Evolutionary conservation across 257 asterid genomes (phyloP).

Genomic region (Fraxinus quadrangulata): DNA sequence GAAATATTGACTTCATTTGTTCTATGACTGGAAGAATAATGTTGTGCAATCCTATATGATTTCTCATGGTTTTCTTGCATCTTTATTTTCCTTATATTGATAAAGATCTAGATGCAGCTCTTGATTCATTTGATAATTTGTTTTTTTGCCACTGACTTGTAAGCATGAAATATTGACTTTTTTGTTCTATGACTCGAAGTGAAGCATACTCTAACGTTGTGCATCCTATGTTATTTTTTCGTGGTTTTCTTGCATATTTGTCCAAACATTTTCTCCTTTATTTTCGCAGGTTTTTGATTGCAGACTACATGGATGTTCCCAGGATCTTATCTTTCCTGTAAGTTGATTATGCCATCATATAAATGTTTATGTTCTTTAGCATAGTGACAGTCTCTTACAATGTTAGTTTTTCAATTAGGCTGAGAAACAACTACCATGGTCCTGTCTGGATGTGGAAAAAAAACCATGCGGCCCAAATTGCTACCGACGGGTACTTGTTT

Average conservation of each 20-base stretch:
- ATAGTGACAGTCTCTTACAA: slow-evolving; percentile 19
- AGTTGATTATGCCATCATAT: slow-evolving; percentile 36
- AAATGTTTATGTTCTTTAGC: slow-evolving; percentile 22
- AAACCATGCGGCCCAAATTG: slow-evolving; percentile 82
- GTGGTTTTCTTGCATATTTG: neutral
- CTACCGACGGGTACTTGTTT: slow-evolving; percentile 57
- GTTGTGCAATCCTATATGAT: neutral
- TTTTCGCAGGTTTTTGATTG: slow-evolving; percentile 86
- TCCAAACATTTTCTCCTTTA: slow-evolving; percentile 18
- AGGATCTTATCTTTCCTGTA: slow-evolving; percentile 83
- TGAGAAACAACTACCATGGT: slow-evolving; percentile 59
- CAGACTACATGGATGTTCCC: slow-evolving; percentile 93
- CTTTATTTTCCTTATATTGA: slow-evolving; percentile 52
- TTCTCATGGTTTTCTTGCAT: neutral
- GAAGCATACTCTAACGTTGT: neutral
- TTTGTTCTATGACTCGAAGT: neutral
- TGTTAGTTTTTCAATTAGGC: slow-evolving; percentile 32
- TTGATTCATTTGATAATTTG: slow-evolving; percentile 86
- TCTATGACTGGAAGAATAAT: neutral
- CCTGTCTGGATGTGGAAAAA: slow-evolving; percentile 55
- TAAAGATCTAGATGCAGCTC: slow-evolving; percentile 85
- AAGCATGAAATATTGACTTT: slow-evolving; percentile 35
- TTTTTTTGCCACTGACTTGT: slow-evolving; percentile 93
- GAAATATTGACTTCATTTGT: slow-evolving; percentile 10
- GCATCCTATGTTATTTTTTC: neutral